Conservation (phyloP, 2,329 filamentous ascomycete genomes). For the Verticillium nubilum region DNA sequence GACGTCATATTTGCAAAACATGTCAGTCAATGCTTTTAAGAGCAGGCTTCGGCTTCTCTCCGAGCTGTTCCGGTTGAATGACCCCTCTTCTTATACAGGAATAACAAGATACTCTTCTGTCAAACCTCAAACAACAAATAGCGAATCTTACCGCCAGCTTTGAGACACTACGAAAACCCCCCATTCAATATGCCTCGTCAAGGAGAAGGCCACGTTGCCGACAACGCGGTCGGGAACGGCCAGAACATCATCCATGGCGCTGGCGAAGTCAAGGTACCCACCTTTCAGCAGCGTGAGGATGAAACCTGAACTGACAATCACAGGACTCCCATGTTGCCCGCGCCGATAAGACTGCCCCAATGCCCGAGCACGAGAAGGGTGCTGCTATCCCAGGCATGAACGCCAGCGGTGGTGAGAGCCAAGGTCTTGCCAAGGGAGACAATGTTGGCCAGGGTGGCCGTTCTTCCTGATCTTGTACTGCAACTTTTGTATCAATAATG, state of each 20-base stretch:
- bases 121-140: background rate
- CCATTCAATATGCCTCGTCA: constrained; percentile 40
- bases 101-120: too few species aligned
- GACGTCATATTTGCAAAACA: background rate
- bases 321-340: constrained; percentile 29
- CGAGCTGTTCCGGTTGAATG: too few species aligned
- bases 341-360: constrained; percentile 42
- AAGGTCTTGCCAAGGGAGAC: constrained; percentile 33
- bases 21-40: background rate
- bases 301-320: background rate
- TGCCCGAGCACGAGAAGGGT: constrained; percentile 42
- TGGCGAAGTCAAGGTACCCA: constrained; percentile 28
- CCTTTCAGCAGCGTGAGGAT: background rate
- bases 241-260: constrained; percentile 40
- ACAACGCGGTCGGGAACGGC: constrained; percentile 37
- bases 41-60: background rate
- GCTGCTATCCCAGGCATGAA: constrained; percentile 29
- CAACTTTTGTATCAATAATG: too few species aligned
- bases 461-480: background rate
- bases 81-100: too few species aligned
- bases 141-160: too few species aligned
- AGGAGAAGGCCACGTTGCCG: constrained; percentile 36
- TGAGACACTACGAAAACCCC: too few species aligned
- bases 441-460: constrained; percentile 33
- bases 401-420: constrained; percentile 38